Evolutionary conservation across 495 filamentous ascomycete species (phyloP).

Genomic region (Immersiella caudata): DNA sequence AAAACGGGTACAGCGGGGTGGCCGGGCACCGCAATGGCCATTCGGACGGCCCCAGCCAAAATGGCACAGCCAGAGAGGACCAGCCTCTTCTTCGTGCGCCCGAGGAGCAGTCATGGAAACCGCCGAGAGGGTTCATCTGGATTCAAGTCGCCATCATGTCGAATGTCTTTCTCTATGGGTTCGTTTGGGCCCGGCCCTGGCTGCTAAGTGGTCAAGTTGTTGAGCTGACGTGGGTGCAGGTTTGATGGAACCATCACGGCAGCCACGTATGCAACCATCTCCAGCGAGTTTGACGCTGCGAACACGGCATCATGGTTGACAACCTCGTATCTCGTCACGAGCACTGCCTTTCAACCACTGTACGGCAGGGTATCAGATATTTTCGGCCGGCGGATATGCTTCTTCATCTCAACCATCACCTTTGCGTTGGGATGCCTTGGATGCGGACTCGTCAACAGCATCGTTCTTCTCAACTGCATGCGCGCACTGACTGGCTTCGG

Average conservation of each 20-base stretch:
- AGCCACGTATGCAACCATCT: slow-evolving; percentile 66
- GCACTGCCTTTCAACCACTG: slow-evolving; percentile 63
- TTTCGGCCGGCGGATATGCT: slow-evolving; percentile 56
- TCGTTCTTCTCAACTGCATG: slow-evolving; percentile 50
- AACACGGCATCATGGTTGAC: slow-evolving; percentile 67
- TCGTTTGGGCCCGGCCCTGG: not conserved
- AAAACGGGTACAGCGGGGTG: not conserved
- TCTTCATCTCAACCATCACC: slow-evolving; percentile 51
- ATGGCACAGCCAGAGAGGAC: slow-evolving; percentile 21
- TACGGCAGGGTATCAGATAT: slow-evolving; percentile 54
- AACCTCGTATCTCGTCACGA: slow-evolving; percentile 74
- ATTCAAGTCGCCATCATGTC: slow-evolving; percentile 62
- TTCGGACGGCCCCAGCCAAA: not conserved
- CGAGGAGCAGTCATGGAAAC: slow-evolving; percentile 38
- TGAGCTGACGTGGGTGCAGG: not conserved
- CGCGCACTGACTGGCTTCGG: slow-evolving; percentile 58
- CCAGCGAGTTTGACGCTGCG: slow-evolving; percentile 55
- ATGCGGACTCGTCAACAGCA: slow-evolving; percentile 46
- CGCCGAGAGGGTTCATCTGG: slow-evolving; percentile 45
- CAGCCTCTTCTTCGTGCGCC: slow-evolving; percentile 43
- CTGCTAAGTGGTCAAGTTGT: not conserved
- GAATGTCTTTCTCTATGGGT: slow-evolving; percentile 67
- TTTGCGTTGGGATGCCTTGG: slow-evolving; percentile 53
- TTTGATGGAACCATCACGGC: slow-evolving; percentile 68
- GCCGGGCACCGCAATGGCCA: not conserved